Conservation (phyloP, 2,329 filamentous ascomycete species). For the Ophiostoma tasmaniense region DNA sequence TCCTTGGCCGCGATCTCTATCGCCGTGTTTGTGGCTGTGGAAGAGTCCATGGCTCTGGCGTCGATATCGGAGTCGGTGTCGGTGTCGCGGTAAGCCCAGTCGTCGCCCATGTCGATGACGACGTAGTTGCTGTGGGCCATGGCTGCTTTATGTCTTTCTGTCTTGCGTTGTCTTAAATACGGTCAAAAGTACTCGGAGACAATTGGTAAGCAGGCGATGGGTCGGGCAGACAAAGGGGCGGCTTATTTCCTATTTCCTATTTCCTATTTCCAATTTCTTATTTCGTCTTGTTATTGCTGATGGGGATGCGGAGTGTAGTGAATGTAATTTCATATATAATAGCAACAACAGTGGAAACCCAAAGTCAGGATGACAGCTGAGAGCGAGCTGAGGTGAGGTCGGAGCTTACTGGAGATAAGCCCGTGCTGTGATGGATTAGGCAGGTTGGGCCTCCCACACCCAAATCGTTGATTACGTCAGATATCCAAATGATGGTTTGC, state of each 20-base stretch:
- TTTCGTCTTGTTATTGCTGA: neutral
- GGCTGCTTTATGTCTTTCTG: neutral
- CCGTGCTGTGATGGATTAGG: neutral
- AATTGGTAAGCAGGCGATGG: neutral
- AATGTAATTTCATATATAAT: neutral
- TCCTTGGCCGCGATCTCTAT: neutral
- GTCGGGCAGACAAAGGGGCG: neutral
- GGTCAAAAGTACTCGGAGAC: neutral
- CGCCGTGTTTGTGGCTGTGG: neutral
- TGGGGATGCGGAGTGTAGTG: neutral
- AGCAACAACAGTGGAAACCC: too few relatives aligned
- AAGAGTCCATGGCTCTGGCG: neutral
- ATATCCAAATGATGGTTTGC: neutral
- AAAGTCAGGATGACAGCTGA: too few relatives aligned
- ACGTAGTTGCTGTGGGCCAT: conserved; percentile 3
- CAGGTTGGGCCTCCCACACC: neutral
- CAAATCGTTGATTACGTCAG: neutral
- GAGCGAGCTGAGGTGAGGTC: neutral
- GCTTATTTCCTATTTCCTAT: neutral
- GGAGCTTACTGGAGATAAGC: neutral
- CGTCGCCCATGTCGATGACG: conserved; percentile 11
- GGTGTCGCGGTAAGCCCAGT: neutral
- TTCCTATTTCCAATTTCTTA: neutral
- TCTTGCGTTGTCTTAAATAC: neutral
- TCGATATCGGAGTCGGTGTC: neutral